Evolutionary conservation across 2,329 filamentous ascomycete species (phyloP), one percentile per base, ranked within the genome.

Genomic region (Sphaerostilbella broomeana): DNA sequence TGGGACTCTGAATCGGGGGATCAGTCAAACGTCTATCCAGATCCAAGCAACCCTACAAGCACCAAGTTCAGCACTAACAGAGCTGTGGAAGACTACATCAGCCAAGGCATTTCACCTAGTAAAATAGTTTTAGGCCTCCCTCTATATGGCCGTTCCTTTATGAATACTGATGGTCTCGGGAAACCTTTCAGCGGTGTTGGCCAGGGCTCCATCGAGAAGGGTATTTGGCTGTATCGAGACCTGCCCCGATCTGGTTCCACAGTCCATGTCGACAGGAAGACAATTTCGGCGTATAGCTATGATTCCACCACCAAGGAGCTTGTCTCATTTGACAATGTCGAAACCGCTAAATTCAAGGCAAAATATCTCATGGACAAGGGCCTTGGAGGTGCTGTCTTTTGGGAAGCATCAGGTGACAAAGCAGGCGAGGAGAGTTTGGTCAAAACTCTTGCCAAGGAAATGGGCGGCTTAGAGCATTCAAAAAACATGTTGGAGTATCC

Each of bases 381-480:
- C 0, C 70, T 94, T 1, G 86, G 83, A 1, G 86, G 86, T 10
- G 80, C 76, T 1, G 85, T 92, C 69, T 94, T 84, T 73, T 94
- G 86, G 86, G 86, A 94, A 60, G 81, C 77, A 8, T 83, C 77
- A 48, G 80, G 77, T 10, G 86, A 94, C 52, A 65, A 59, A 47
- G 50, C 46, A 1, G 72, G 67, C 21, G 54, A 51, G 1, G 46
- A 51, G 15, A 87, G 82, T 51, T 62, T 92, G 46, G 75, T 85
- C 15, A 57, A 62, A 13, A 70, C 70, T 6, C 54, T 75, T 45
- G 68, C 70, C 3, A 60, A 59, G 26, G 55, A 51, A 4, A 57
- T 81, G 45, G 68, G 68, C 6, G 47, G 47, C 3, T 56, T 81
- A 9, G 77, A 81, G 17, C 50, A 54, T 30, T 62, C 57, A 9